These are phyloP conservation scores for Penicillium sp. DNA, from an alignment of 2,329 filamentous ascomycete species.

Conservation along the genomic window DNA sequence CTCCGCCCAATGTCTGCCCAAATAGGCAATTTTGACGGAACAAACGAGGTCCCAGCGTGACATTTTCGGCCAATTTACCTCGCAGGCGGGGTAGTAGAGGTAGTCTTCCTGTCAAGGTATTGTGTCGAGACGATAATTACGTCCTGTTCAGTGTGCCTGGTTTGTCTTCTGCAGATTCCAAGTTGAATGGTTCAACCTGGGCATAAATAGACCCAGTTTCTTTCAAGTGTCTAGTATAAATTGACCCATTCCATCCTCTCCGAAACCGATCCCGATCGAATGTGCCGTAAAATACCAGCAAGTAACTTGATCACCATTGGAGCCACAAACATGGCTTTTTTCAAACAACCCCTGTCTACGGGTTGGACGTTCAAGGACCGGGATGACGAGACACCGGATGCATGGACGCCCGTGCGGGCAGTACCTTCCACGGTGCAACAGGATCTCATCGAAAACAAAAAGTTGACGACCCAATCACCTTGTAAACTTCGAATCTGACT, in stretches of 20 bases:
- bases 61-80: background rate
- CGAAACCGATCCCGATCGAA: background rate
- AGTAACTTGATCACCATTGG: background rate
- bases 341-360: background rate
- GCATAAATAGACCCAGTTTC: background rate
- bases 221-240: background rate
- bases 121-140: background rate
- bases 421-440: background rate
- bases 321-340: background rate
- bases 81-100: background rate
- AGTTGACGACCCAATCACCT: background rate
- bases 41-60: background rate
- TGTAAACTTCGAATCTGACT: background rate
- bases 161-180: too few relatives aligned
- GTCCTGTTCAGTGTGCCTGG: background rate
- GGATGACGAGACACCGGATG: background rate
- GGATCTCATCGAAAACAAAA: background rate
- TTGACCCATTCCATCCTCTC: background rate
- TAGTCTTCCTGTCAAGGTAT: background rate
- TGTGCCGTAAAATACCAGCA: background rate
- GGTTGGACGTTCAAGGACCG: background rate
- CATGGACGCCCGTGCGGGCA: background rate
- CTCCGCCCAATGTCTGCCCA: too few relatives aligned
- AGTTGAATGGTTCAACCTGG: background rate
- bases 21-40: background rate